Evolutionary conservation across 2,329 filamentous ascomycete species (phyloP).

Genomic region (Ophiostoma populinum): DNA sequence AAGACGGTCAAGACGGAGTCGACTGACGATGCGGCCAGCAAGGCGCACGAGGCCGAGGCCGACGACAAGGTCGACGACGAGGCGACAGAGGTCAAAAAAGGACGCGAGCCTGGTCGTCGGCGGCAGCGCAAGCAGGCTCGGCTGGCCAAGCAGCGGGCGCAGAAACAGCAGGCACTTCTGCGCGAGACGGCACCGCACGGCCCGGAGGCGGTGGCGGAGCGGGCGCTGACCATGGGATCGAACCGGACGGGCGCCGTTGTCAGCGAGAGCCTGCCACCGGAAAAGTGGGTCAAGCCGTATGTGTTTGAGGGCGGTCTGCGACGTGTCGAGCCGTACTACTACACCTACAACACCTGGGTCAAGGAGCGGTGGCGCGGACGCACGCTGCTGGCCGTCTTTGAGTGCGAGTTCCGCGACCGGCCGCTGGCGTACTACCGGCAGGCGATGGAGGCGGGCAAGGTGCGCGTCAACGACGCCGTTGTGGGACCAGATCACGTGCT

Average conservation of each 20-base stretch:
- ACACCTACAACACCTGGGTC: conserved; percentile 86
- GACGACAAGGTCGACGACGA: no score
- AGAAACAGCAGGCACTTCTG: not conserved
- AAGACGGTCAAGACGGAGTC: conserved; percentile 5
- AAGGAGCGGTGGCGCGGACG: conserved; percentile 86
- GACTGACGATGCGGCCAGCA: conserved; percentile 7
- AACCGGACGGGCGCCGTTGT: not conserved
- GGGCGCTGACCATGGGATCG: conserved; percentile 1
- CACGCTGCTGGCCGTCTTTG: conserved; percentile 71
- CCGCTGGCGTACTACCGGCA: conserved; percentile 71
- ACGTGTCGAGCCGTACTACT: conserved; percentile 74
- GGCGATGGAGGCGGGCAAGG: conserved; percentile 64
- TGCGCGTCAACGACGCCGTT: conserved; percentile 61
- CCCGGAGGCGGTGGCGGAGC: not conserved
- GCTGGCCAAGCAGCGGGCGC: not conserved
- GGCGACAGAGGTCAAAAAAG: no score
- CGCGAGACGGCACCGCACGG: not conserved
- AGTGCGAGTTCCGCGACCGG: conserved; percentile 80
- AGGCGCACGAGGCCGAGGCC: conserved; percentile 6
- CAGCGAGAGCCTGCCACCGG: not conserved
- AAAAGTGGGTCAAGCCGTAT: conserved; percentile 47
- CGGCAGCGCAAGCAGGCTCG: not conserved
- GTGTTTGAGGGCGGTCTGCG: conserved; percentile 70
- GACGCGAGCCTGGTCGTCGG: not conserved
- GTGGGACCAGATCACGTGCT: conserved; percentile 53